Evolutionary conservation across 2,329 filamentous ascomycete genomes (phyloP), one percentile per base, ranked within the genome.

Genomic region (Fusarium sp.): DNA sequence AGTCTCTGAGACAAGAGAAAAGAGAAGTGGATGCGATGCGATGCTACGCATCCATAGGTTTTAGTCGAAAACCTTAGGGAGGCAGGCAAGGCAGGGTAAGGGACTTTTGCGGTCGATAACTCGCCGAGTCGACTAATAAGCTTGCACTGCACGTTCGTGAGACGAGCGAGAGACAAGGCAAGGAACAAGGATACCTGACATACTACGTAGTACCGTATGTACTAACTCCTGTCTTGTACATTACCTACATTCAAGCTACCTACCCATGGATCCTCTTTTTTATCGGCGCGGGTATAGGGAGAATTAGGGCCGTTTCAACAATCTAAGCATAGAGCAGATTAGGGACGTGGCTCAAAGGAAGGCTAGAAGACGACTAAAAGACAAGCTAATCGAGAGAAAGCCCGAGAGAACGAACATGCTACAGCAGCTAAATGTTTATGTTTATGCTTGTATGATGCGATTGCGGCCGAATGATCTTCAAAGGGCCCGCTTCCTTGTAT

Each of bases 91-190:
- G 27, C 30, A 63, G 43, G 64, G 59, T 7, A 53, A 47, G 59
- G 64, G 46, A 62, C 57, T 70, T 66, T 60, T 70, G 50, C 55
- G 43, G 59, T 71, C 41, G 54, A 58, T 51, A 67, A 53, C 49
- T 63, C 42, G 47, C 59, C 50, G 55, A 71, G 57, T 71, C 55
- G 43, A 70, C 63, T 70, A 70, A 71, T 61, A 69, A 67, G 58
- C 63, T 58, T 51, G 61, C 34, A 37, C 34, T 37, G 18, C 18
- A 37, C 34, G 34, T 48, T 50, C 42, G 62, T 55, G 46, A 41
- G 57, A 63, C 37, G 45, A 42, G 42, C 48, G 55, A 56, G 12
- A 28, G 28, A 45, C 45, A 48, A 56, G 58, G 67, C 65, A 56
- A 60, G 56, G 65, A 45, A 59, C 67, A 68, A 68, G 65, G 53